Base-by-base conservation (phyloP, 1,284 basidiomycete genomes). In the Phenoliferia sp. region DNA sequence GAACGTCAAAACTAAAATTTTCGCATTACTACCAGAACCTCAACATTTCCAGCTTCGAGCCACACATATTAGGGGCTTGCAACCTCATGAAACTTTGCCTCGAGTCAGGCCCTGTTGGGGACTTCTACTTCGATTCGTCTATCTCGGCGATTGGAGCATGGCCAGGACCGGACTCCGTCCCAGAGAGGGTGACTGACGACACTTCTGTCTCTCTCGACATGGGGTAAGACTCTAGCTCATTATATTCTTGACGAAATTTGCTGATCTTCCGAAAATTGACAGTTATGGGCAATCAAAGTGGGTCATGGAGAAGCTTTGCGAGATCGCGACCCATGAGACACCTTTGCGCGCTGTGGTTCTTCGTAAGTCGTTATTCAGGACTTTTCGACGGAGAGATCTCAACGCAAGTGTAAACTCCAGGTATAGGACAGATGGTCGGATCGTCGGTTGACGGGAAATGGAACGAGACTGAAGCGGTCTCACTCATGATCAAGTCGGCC, bases 231-330 rank as follows among this genome's bases (percentile, higher is more conserved):
- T 52, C 19, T n/a, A 16, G 29, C 7, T 15, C 54, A 26, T 17
- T 5, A 10, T 4, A 10, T 29, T 31, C 26, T 17, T 0, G 75
- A 70, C 1, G 77, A 19, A 7, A 80, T 36, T 82, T 83, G 0
- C 80, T 80, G 15, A 76, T 77, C 7, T 83, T 85, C n/a, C n/a
- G n/a, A n/a, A n/a, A n/a, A n/a, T n/a, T n/a, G n/a, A n/a, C 62
- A 86, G 86, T 29, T 87, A 87, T 71, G 86, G 84, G 6, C 76
- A 82, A 61, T 81, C 78, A 63, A 88, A 88, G 74, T 87, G 86
- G 85, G 84, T 87, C 1, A 83, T 82, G 0, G 86, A 88, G 79
- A 84, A 83, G 71, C 64, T 87, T 0, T 84, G 83, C 70, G 80
- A 84, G 70, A 74, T 77, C 52, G 82, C 80, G 35, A 78, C 74